Conservation (phyloP, 192 early-diverging fungal species). For the Backusella mclennaniae region DNA sequence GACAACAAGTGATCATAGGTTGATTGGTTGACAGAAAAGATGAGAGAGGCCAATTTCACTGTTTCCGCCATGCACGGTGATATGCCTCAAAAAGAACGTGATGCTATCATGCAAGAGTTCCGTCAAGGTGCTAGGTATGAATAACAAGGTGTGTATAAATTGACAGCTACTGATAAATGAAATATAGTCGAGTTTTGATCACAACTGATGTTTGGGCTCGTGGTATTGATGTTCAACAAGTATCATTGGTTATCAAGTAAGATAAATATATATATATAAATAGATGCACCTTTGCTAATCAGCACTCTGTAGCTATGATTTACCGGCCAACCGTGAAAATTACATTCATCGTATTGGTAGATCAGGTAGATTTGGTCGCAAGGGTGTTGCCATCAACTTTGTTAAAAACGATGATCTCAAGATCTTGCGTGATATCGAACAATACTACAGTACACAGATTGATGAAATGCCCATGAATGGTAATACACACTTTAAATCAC, state of each 20-base stretch:
- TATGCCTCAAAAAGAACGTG: conserved; percentile 97
- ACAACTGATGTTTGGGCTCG: conserved; percentile 99
- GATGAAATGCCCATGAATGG: conserved; percentile 92
- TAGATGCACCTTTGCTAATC: neutral
- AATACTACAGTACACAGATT: conserved; percentile 97
- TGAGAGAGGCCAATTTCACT: conserved; percentile 96
- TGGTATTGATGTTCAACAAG: conserved; percentile 99
- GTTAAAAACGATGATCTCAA: conserved; percentile 92
- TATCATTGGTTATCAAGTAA: conserved; percentile 87
- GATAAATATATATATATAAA: neutral
- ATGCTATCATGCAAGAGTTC: conserved; percentile 97
- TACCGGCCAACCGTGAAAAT: conserved; percentile 93
- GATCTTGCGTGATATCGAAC: conserved; percentile 95
- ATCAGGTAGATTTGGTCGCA: conserved; percentile 96
- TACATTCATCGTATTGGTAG: conserved; percentile 99
- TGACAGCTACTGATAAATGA: neutral
- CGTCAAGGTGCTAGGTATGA: conserved; percentile 77
- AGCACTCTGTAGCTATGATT: conserved; percentile 68
- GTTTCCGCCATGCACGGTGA: conserved; percentile 99
- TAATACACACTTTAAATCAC: neutral
- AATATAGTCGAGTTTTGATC: conserved; percentile 86
- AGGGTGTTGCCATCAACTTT: conserved; percentile 99
- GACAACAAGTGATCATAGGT: conserved; percentile 46
- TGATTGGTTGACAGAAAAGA: conserved; percentile 96
- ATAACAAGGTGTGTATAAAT: neutral